phyloP scores from a whole-genome alignment of 208 protist species.

The Crithidia bombi region DNA sequence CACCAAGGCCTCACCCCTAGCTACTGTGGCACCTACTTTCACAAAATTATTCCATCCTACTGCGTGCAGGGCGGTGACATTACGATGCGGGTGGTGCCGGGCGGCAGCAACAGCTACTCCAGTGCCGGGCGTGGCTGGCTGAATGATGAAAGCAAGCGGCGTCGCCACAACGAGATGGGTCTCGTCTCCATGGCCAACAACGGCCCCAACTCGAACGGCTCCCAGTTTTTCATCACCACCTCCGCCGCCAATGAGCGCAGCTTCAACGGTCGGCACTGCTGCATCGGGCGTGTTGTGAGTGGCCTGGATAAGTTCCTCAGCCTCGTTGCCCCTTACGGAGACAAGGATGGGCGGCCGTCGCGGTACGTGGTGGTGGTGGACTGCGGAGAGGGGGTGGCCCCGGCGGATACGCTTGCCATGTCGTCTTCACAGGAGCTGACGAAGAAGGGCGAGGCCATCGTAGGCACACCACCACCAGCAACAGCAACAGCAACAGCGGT shows the following conservation, averaged over 20 bases:
- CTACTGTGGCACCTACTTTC: constrained; percentile 91
- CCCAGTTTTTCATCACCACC: constrained; percentile 95
- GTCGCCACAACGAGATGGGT: constrained; percentile 85
- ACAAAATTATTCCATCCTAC: constrained; percentile 91
- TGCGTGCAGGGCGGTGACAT: constrained; percentile 96
- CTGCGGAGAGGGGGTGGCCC: constrained; percentile 59
- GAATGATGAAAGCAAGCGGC: constrained; percentile 93
- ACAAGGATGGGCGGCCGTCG: constrained; percentile 67
- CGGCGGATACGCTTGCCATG: constrained; percentile 1
- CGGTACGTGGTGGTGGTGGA: constrained; percentile 78
- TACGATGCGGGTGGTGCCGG: constrained; percentile 86
- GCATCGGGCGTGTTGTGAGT: constrained; percentile 61
- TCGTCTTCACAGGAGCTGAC: not conserved
- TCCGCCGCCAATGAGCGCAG: constrained; percentile 51
- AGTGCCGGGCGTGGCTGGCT: constrained; percentile 89
- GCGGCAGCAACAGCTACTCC: constrained; percentile 85
- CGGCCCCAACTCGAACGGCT: constrained; percentile 92
- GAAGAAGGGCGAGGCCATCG: not conserved
- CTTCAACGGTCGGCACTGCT: constrained; percentile 74
- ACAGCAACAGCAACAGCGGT: too few relatives aligned
- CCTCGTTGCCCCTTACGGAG: constrained; percentile 66
- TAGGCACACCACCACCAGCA: not conserved
- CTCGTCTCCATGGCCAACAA: constrained; percentile 93
- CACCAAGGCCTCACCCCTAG: constrained; percentile 69
- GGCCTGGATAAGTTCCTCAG: constrained; percentile 65